Base-by-base conservation (phyloP, 164 flowering plant species). In the Nymphaea colorata region DNA sequence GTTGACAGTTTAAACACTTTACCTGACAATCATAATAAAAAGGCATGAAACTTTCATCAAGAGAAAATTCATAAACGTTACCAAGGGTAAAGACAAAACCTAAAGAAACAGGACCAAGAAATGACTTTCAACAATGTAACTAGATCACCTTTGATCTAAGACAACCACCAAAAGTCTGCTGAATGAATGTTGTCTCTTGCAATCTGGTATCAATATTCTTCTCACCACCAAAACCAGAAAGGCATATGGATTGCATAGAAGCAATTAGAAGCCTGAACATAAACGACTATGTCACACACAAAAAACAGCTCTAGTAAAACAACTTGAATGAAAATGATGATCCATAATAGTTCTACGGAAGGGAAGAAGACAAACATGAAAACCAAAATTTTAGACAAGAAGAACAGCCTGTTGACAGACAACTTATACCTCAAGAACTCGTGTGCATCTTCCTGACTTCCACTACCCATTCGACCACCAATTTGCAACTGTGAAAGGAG, bases 381-480 rank as follows among this genome's bases (percentile, higher is more conserved):
- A 25, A 25, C 36, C 36, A 25, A 25, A 25, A 25, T 25, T 25
- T 25, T 25, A 25, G 36, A 25, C 36, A 25, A 25, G 0, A 25
- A 25, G 36, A 25, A 25, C 36, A 25, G 36, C 36, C 36, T 25
- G 36, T 25, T 25, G 36, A 25, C 36, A 25, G 36, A 25, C 36
- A 25, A 25, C 61, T 47, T 25, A 53, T 64, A 89, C 97, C 98
- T 88, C 71, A 92, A 77, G 75, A 92, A 92, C 74, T 92, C 98
- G 75, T 91, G 98, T 41, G 98, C 98, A 80, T 91, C 98, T 84
- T 91, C 98, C 74, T 91, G 91, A 73, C 87, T 88, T 67, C 96
- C 98, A 79, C 83, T 82, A 74, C 96, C 98, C 73, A 89, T 84
- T 55, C 79, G 89, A 72, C 83, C 70, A 75, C 82, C 84, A 61